These are phyloP conservation scores for Hapsidospora chrysogenum DNA, from an alignment of 495 filamentous ascomycete genomes.

Conservation along the genomic window DNA sequence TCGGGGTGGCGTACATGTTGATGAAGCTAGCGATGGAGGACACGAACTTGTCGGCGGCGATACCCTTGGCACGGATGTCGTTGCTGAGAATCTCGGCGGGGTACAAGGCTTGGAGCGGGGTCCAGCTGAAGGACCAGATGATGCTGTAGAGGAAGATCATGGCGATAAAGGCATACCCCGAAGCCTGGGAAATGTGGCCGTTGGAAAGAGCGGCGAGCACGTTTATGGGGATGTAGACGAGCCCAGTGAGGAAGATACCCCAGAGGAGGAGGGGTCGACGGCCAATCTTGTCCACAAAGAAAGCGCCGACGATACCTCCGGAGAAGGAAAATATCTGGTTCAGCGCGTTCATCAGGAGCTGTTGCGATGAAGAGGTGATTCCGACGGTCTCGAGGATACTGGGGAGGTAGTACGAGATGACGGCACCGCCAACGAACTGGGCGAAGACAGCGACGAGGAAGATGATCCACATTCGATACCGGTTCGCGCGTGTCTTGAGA, in stretches of 20 bases:
- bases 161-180: neutral
- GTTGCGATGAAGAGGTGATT: conserved; percentile 14
- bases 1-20: conserved; percentile 31
- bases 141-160: conserved; percentile 23
- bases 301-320: neutral
- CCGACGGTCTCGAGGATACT: conserved; percentile 12
- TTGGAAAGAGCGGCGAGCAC: conserved; percentile 16
- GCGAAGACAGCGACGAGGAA: conserved; percentile 5
- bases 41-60: conserved; percentile 37
- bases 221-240: conserved; percentile 24
- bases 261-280: conserved; percentile 20
- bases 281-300: conserved; percentile 5
- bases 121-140: conserved; percentile 31
- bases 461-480: conserved; percentile 6
- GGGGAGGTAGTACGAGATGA: conserved; percentile 5
- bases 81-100: conserved; percentile 38
- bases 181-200: neutral
- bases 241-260: conserved; percentile 20
- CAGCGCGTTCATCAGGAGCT: conserved; percentile 20
- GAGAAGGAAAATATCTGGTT: neutral
- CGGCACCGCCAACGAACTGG: conserved; percentile 2
- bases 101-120: conserved; percentile 39
- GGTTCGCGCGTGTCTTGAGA: conserved; percentile 6
- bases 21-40: conserved; percentile 41
- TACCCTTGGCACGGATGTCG: conserved; percentile 47